Conservation (phyloP, 768 basidiomycete species). For the Glaciozyma antarctica region DNA sequence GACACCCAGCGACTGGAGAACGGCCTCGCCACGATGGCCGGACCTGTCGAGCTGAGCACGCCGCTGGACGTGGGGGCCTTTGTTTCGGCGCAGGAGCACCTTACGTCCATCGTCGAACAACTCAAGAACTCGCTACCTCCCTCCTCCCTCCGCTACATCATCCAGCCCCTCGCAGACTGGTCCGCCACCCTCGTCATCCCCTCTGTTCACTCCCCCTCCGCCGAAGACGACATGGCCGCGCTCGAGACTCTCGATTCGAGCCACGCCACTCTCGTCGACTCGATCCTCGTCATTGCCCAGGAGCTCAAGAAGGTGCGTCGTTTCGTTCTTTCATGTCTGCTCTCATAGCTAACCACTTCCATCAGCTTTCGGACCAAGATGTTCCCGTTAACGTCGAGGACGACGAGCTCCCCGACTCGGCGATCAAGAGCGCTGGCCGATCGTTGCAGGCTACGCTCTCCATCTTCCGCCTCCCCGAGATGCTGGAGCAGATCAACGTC, state of each 20-base stretch:
- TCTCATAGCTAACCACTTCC: no score
- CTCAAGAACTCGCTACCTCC: background rate
- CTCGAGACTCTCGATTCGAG: constrained; percentile 13
- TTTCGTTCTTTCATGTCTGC: no score
- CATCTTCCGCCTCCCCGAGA: constrained; percentile 18
- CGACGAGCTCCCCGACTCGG: constrained; percentile 25
- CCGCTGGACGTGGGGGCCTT: constrained; percentile 8
- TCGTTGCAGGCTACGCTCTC: constrained; percentile 4
- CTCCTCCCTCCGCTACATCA: constrained; percentile 15
- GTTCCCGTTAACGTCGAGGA: constrained; percentile 8
- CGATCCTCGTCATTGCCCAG: constrained; percentile 48
- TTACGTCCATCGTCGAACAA: background rate
- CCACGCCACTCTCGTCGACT: constrained; percentile 48
- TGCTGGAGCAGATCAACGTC: constrained; percentile 7
- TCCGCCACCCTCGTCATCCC: constrained; percentile 1
- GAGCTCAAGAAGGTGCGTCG: constrained; percentile 18
- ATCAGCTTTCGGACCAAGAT: background rate
- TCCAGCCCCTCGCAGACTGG: constrained; percentile 10
- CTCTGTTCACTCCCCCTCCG: background rate
- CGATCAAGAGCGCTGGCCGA: background rate
- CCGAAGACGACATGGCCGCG: background rate
- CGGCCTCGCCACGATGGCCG: background rate
- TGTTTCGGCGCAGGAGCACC: background rate
- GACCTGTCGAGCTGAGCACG: constrained; percentile 11
- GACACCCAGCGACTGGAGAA: constrained; percentile 16